phyloP scores from a whole-genome alignment of 139 green algal genomes.

The Picochlorum sp. region DNA sequence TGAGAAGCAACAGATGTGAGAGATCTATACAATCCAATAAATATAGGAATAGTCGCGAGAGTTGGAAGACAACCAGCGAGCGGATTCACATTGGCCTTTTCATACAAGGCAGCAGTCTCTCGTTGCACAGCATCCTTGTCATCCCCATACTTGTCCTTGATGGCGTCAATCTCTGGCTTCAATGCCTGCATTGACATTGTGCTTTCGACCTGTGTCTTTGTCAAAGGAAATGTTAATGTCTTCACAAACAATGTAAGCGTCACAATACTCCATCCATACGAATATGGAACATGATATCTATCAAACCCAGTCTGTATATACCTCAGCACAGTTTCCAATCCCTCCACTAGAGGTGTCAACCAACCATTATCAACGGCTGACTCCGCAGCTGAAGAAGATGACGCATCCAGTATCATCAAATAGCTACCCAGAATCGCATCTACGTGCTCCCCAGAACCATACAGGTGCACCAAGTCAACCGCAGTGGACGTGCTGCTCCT shows the following conservation, averaged over 20 bases:
- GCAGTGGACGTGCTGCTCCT: too few relatives aligned
- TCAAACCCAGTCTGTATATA: slow-evolving; percentile 70
- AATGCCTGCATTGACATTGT: slow-evolving; percentile 67
- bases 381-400: slow-evolving; percentile 8
- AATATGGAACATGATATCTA: slow-evolving; percentile 73
- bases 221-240: slow-evolving; percentile 83
- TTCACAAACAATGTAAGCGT: slow-evolving; percentile 88
- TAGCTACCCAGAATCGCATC: neutral
- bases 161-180: slow-evolving; percentile 81
- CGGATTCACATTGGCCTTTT: slow-evolving; percentile 78
- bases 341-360: slow-evolving; percentile 53
- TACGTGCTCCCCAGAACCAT: neutral
- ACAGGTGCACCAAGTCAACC: too few relatives aligned
- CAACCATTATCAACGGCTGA: slow-evolving; percentile 35
- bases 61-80: slow-evolving; percentile 80
- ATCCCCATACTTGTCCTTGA: slow-evolving; percentile 79
- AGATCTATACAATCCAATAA: slow-evolving; percentile 81
- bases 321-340: slow-evolving; percentile 59
- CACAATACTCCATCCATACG: slow-evolving; percentile 92
- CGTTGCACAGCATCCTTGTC: slow-evolving; percentile 72
- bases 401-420: neutral
- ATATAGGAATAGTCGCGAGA: slow-evolving; percentile 86
- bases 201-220: slow-evolving; percentile 89
- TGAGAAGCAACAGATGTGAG: slow-evolving; percentile 46
- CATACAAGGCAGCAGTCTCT: slow-evolving; percentile 77